These are phyloP conservation scores for Lentinula novae-zelandiae DNA, from an alignment of 1,284 basidiomycete species.

Conservation along the genomic window DNA sequence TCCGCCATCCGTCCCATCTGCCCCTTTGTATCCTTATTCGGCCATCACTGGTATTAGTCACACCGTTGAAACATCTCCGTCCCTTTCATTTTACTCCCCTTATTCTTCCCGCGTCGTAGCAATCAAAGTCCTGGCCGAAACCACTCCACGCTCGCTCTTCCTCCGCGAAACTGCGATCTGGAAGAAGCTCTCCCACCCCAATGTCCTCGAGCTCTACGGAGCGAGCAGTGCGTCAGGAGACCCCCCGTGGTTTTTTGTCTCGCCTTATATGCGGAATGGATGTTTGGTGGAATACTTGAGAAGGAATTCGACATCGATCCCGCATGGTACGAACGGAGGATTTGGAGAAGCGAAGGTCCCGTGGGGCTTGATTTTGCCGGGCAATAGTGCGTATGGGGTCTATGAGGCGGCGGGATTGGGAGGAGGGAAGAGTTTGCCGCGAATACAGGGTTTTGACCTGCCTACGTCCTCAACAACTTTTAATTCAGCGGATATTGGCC, in stretches of 20 bases:
- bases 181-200: conserved; percentile 46
- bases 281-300: conserved; percentile 7
- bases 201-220: conserved; percentile 54
- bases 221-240: conserved; percentile 56
- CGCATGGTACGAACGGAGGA: neutral
- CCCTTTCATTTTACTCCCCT: neutral
- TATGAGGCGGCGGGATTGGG: neutral
- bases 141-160: conserved; percentile 48
- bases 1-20: conserved; percentile 17
- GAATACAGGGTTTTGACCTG: neutral
- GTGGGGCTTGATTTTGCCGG: neutral
- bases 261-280: conserved; percentile 15
- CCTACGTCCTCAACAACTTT: neutral
- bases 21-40: neutral
- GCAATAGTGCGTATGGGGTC: neutral
- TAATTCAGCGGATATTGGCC: neutral
- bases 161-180: conserved; percentile 48
- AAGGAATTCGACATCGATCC: neutral
- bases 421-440: conserved; percentile 7
- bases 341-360: neutral
- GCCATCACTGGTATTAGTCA: neutral
- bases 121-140: conserved; percentile 39
- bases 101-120: conserved; percentile 5
- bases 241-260: conserved; percentile 66
- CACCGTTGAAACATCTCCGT: neutral